A percentile compares a stretch with the other conserved stretches of the same genome.
Conservation (phyloP, 2,329 filamentous ascomycete species). For the Aureobasidium melanogenum region DNA sequence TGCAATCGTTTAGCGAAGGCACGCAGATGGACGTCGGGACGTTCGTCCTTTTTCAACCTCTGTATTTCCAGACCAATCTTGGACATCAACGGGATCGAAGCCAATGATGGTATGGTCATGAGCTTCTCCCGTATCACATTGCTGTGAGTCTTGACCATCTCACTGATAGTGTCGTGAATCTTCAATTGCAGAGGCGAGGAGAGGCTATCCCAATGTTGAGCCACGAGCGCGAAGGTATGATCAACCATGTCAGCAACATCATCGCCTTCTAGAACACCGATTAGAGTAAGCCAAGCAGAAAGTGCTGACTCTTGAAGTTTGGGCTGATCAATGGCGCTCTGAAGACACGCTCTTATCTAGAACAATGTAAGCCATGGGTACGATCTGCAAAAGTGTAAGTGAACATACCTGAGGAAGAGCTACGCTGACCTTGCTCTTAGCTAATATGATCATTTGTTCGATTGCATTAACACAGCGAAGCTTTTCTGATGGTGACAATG, state of each 20-base stretch:
- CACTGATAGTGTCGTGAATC: constrained; percentile 55
- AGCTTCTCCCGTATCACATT: constrained; percentile 57
- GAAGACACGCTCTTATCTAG: constrained; percentile 82
- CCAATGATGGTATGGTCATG: constrained; percentile 68
- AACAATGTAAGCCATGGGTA: constrained; percentile 18
- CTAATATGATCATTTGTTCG: constrained; percentile 75
- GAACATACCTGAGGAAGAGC: constrained; percentile 71
- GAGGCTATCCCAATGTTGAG: constrained; percentile 67
- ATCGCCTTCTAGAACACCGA: constrained; percentile 64
- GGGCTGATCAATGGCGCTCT: constrained; percentile 68
- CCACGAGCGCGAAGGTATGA: constrained; percentile 81
- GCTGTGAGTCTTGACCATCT: constrained; percentile 56
- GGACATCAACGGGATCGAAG: constrained; percentile 58
- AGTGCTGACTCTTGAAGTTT: constrained; percentile 73
- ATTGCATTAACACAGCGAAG: constrained; percentile 71
- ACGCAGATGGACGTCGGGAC: constrained; percentile 56
- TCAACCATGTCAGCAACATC: constrained; percentile 75
- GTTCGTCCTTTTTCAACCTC: constrained; percentile 55
- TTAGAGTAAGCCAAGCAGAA: constrained; percentile 72
- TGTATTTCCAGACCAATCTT: constrained; percentile 59
- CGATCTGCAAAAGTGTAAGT: not conserved
- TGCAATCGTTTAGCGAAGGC: constrained; percentile 65
- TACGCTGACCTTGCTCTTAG: constrained; percentile 62
- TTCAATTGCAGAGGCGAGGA: constrained; percentile 50
- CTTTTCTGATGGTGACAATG: constrained; percentile 47